A percentile compares a stretch with the other conserved stretches of the same genome.
Evolutionary conservation across 2,329 filamentous ascomycete species (phyloP).

Genomic region (Sporothrix phasma): DNA sequence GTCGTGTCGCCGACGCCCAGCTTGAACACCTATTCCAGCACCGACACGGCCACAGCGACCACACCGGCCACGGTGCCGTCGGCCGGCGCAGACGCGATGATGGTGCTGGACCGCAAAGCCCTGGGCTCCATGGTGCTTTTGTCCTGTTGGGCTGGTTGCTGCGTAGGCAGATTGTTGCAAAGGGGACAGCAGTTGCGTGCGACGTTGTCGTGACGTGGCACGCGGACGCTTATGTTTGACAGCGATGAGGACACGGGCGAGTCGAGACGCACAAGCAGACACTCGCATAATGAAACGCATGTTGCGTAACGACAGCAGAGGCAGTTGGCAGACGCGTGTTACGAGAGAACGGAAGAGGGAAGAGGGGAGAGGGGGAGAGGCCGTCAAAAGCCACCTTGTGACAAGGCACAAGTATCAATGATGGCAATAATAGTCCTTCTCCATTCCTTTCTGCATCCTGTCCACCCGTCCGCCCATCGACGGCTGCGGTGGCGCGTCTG

Average conservation of each 20-base stretch:
- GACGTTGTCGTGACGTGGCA: not conserved
- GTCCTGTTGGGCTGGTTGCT: slow-evolving; percentile 18
- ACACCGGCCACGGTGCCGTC: slow-evolving; percentile 17
- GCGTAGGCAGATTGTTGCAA: not conserved
- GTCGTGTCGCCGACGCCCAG: not conserved
- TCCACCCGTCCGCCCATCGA: no score
- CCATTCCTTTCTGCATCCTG: not conserved
- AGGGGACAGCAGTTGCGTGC: no score
- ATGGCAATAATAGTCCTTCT: not conserved
- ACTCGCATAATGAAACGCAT: slow-evolving; percentile 10
- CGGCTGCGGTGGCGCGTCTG: no score
- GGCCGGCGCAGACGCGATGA: slow-evolving; percentile 14
- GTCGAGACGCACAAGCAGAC: not conserved
- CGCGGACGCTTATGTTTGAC: no score
- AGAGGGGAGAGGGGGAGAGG: not conserved
- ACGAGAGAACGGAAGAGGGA: not conserved
- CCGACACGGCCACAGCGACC: slow-evolving; percentile 4
- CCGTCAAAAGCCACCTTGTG: not conserved
- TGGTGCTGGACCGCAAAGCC: slow-evolving; percentile 16
- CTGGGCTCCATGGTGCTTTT: slow-evolving; percentile 17
- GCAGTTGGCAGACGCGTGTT: not conserved
- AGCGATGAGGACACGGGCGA: not conserved
- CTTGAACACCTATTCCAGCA: not conserved
- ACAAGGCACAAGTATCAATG: not conserved
- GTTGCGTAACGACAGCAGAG: not conserved